phyloP scores from a whole-genome alignment of 495 filamentous ascomycete species.

The Achaetomiella virescens region DNA sequence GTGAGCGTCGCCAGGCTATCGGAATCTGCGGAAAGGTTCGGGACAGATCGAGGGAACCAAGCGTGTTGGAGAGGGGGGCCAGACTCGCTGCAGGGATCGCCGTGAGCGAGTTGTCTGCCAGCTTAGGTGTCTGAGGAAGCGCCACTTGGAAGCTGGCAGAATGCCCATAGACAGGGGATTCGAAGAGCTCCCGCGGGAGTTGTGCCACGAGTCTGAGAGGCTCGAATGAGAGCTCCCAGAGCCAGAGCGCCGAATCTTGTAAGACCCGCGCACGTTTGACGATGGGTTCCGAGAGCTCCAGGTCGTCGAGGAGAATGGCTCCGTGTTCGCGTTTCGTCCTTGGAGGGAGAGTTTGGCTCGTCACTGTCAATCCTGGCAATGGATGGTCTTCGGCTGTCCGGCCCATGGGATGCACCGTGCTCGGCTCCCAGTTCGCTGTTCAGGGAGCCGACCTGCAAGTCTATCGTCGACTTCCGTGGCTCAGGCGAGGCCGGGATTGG shows the following conservation, averaged over 20 bases:
- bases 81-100: constrained; percentile 68
- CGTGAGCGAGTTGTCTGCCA: constrained; percentile 86
- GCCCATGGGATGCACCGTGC: constrained; percentile 23
- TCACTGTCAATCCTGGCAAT: constrained; percentile 36
- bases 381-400: constrained; percentile 37
- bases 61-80: constrained; percentile 71
- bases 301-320: constrained; percentile 79
- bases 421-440: constrained; percentile 39
- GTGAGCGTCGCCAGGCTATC: constrained; percentile 79
- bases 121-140: constrained; percentile 85
- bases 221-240: constrained; percentile 92
- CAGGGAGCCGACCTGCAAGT: constrained; percentile 41
- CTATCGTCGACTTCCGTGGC: constrained; percentile 40
- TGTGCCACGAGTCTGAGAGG: constrained; percentile 62
- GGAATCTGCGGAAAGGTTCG: constrained; percentile 86
- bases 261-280: constrained; percentile 52
- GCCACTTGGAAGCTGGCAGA: constrained; percentile 83
- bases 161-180: constrained; percentile 60
- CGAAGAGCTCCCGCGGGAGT: constrained; percentile 58
- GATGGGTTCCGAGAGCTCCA: constrained; percentile 63
- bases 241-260: constrained; percentile 74
- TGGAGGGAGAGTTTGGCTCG: constrained; percentile 33
- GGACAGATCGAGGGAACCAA: constrained; percentile 87
- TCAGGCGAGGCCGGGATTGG: constrained; percentile 63
- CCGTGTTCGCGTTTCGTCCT: constrained; percentile 45